These are phyloP conservation scores for Globisporangium uncinulatum DNA, from an alignment of 352 stramenopile genomes.

Conservation along the genomic window DNA sequence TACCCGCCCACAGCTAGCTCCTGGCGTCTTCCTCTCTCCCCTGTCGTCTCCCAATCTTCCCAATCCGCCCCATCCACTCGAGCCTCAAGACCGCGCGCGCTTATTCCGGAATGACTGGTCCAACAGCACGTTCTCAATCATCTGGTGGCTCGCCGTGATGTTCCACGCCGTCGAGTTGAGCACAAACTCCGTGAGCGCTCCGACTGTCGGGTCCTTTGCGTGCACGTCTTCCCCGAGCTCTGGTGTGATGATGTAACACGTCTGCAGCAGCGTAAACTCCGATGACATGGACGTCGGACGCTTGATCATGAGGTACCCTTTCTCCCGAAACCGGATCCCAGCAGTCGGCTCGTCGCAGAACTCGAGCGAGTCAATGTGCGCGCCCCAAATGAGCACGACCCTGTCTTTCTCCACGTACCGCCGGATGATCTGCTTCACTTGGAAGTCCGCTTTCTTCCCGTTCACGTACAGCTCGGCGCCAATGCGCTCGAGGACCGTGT, in stretches of 20 bases:
- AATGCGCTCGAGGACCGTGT: slow-evolving; percentile 61
- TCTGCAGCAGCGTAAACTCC: slow-evolving; percentile 39
- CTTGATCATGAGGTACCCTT: slow-evolving; percentile 48
- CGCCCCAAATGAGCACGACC: slow-evolving; percentile 47
- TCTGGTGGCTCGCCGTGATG: slow-evolving; percentile 10
- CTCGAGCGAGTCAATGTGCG: slow-evolving; percentile 45
- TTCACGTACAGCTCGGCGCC: slow-evolving; percentile 45
- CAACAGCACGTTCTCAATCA: slow-evolving; percentile 13
- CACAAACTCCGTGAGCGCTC: slow-evolving; percentile 11
- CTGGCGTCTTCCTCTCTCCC: background rate
- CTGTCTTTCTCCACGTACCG: slow-evolving; percentile 38
- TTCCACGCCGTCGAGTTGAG: slow-evolving; percentile 9
- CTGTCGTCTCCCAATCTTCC: background rate
- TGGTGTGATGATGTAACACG: slow-evolving; percentile 53
- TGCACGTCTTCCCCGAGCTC: slow-evolving; percentile 17
- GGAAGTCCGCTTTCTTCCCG: slow-evolving; percentile 40
- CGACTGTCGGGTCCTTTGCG: slow-evolving; percentile 3
- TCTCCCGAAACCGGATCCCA: slow-evolving; percentile 44
- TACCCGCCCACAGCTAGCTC: background rate
- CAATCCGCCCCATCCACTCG: background rate
- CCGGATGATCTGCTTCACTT: slow-evolving; percentile 47
- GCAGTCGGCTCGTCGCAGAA: slow-evolving; percentile 36
- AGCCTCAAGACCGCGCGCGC: background rate
- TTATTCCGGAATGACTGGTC: slow-evolving; percentile 7
- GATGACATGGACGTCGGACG: slow-evolving; percentile 27